phyloP scores from a whole-genome alignment of 163 green algal species.

The Chlorella variabilis region DNA sequence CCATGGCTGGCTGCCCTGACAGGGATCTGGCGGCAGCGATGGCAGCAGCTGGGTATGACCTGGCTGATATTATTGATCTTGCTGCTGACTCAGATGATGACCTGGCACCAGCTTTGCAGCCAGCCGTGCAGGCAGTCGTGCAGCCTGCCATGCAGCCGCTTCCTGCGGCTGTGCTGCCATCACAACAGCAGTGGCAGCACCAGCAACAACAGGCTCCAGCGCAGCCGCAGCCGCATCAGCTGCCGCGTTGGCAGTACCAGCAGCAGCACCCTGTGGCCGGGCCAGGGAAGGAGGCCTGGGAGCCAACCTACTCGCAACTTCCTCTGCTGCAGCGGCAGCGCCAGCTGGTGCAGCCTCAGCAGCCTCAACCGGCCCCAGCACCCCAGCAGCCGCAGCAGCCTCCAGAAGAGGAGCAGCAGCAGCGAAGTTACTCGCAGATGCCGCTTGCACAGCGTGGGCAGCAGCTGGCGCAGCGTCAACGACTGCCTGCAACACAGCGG shows the following conservation, averaged over 20 bases:
- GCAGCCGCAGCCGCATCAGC: neutral
- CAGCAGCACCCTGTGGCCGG: neutral
- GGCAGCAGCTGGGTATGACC: conserved; percentile 1
- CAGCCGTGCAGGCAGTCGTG: no score
- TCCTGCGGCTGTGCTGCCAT: neutral
- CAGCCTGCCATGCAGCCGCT: no score
- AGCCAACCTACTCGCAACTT: conserved; percentile 2
- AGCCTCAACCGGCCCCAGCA: no score
- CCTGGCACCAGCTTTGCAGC: neutral
- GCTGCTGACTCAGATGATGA: conserved; percentile 17
- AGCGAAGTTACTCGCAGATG: neutral
- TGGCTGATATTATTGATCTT: conserved; percentile 5
- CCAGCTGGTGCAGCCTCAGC: no score
- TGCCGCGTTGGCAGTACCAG: neutral
- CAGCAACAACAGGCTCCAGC: neutral
- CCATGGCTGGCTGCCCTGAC: neutral
- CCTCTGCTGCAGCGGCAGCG: neutral
- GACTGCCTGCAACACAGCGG: neutral
- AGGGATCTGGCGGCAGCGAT: neutral
- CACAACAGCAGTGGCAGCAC: neutral
- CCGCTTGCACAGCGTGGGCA: neutral
- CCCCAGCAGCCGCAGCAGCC: neutral
- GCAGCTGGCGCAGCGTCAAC: neutral
- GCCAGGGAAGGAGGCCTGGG: neutral
- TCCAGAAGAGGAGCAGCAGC: neutral